Base-by-base conservation (phyloP, 805 yeast species). In the Myxozyma neotropica region DNA sequence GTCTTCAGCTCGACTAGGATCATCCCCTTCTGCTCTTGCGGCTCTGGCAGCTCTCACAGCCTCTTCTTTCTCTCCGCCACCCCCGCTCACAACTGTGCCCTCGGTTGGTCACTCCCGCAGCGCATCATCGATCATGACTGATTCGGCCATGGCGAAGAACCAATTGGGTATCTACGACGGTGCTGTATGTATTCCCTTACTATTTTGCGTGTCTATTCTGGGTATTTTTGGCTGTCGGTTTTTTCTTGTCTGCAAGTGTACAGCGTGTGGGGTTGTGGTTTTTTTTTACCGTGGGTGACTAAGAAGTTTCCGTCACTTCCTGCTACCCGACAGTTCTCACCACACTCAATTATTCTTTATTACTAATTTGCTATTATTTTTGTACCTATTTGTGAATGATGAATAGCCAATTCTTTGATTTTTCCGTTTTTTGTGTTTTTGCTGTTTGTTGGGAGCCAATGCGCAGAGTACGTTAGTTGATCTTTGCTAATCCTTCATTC, bases 151-250 rank as follows among this genome's bases (percentile, higher is more conserved):
- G 35, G 58, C 60, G 38, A 60, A 21, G 40, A 19, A 43, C 39
- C 59, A 49, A 31, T 49, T 55, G 33, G 57, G 59, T 31, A 27
- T 47, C n/a, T 56, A 42, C 26, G 64, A 60, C 19, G 49, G 53
- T 23, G 49, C 60, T 33, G 64, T 60, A 56, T n/a, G 64, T 53
- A 12, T 17, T 35, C 31, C 27, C 27, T 21, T 23, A 23, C 26
- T 35, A 31, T 39, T 29, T 13, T 49, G 33, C 29, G 15, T 31
- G 47, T 33, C 21, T 33, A 13, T 29, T 21, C 24, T 31, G 27
- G 15, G 24, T 24, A 26, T 42, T 24, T 24, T 31, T 21, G 31
- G 15, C 55, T 7, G 45, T 23, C 17, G 13, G 35, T 40, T 23
- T 12, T 15, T 40, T 38, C 49, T 49, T 35, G 6, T 36, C 45